Conservation (phyloP, 192 early-diverging fungal genomes). For the Coemansia javaensis region DNA sequence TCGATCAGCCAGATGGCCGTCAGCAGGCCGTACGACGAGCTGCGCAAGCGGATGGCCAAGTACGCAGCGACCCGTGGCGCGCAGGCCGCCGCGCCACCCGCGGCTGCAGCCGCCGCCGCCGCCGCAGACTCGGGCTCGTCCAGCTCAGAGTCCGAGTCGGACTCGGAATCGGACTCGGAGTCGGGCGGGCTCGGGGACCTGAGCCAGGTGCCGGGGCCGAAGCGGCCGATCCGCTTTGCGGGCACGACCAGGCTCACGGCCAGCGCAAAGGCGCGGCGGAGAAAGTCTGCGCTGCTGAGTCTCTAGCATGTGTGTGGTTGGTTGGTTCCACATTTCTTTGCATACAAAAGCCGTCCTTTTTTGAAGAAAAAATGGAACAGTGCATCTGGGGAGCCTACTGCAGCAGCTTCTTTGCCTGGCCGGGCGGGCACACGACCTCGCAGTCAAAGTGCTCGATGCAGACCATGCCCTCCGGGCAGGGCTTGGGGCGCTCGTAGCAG, state of each 20-base stretch:
- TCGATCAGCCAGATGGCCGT: slow-evolving; percentile 41
- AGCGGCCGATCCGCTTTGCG: slow-evolving; percentile 37
- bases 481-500: slow-evolving; percentile 36
- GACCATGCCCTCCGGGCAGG: slow-evolving; percentile 8
- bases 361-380: too few species aligned
- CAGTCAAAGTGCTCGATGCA: slow-evolving; percentile 32
- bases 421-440: slow-evolving; percentile 38
- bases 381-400: too few species aligned
- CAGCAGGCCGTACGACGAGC: slow-evolving; percentile 34
- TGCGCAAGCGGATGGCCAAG: slow-evolving; percentile 40
- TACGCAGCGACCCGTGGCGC: slow-evolving; percentile 3
- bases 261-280: slow-evolving; percentile 27
- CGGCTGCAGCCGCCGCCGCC: too few species aligned
- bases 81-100: neutral
- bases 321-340: too few species aligned
- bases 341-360: too few species aligned
- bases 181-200: neutral
- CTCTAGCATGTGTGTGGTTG: too few species aligned
- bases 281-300: slow-evolving; percentile 30
- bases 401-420: too few species aligned
- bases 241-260: slow-evolving; percentile 18
- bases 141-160: slow-evolving; percentile 1
- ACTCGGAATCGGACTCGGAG: slow-evolving; percentile 4
- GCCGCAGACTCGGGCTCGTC: neutral
- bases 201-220: neutral